Percentiles rank a stretch among this genome's conserved stretches.
Conservation (phyloP, 805 yeast genomes). For the Yarrowia porcina region DNA sequence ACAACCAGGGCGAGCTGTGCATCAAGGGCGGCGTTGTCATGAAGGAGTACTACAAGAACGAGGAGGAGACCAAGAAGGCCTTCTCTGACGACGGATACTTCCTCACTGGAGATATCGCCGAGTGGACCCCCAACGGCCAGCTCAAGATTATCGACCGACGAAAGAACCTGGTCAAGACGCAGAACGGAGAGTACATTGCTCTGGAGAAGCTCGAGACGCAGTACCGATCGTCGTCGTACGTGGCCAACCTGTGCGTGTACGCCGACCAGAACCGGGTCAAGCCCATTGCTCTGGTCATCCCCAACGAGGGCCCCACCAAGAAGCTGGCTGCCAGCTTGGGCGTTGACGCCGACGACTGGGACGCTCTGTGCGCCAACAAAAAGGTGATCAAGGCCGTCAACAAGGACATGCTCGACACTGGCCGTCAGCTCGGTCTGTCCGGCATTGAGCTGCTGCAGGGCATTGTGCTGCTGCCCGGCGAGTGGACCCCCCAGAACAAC, state of each 20-base stretch:
- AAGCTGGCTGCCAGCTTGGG: slow-evolving; percentile 57
- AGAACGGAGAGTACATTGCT: slow-evolving; percentile 97
- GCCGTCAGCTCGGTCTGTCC: slow-evolving; percentile 69
- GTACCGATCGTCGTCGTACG: slow-evolving; percentile 77
- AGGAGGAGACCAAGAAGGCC: slow-evolving; percentile 71
- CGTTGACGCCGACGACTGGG: slow-evolving; percentile 49
- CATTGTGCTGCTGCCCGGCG: slow-evolving; percentile 74
- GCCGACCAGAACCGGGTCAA: slow-evolving; percentile 86
- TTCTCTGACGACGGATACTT: slow-evolving; percentile 89
- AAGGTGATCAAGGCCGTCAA: slow-evolving; percentile 54
- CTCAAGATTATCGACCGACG: slow-evolving; percentile 85
- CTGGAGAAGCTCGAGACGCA: slow-evolving; percentile 89
- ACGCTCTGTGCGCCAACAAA: slow-evolving; percentile 50
- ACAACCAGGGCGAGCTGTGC: slow-evolving; percentile 90
- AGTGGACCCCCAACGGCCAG: slow-evolving; percentile 80
- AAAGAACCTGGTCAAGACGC: slow-evolving; percentile 93
- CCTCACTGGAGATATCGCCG: slow-evolving; percentile 94
- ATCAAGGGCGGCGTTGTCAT: slow-evolving; percentile 72
- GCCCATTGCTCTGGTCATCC: slow-evolving; percentile 88
- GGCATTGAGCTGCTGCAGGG: slow-evolving; percentile 86
- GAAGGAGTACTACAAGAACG: slow-evolving; percentile 77
- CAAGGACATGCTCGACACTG: slow-evolving; percentile 66
- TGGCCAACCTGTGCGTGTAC: slow-evolving; percentile 82
- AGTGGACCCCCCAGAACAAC: slow-evolving; percentile 98
- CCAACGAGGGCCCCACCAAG: slow-evolving; percentile 65